Conservation (phyloP, 805 yeast genomes). For the Saturnispora dispora region DNA sequence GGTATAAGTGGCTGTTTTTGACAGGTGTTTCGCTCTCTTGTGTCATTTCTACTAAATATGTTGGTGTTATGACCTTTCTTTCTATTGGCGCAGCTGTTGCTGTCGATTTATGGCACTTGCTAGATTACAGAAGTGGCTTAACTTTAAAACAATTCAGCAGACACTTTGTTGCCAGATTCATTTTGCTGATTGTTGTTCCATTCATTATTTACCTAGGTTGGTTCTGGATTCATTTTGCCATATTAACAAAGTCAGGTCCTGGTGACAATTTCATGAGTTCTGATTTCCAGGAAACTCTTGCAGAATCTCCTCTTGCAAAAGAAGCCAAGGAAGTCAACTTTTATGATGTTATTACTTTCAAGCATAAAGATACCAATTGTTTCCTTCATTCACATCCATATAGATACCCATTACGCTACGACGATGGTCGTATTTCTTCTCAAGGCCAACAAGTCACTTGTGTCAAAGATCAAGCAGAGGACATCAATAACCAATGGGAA, state of each 20-base stretch:
- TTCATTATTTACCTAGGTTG: slow-evolving; percentile 73
- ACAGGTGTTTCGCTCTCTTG: slow-evolving; percentile 86
- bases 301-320: slow-evolving; percentile 69
- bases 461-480: slow-evolving; percentile 44
- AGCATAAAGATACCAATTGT: slow-evolving; percentile 72
- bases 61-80: slow-evolving; percentile 85
- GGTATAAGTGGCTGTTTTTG: slow-evolving; percentile 83
- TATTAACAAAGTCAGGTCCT: slow-evolving; percentile 82
- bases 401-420: slow-evolving; percentile 82
- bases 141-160: slow-evolving; percentile 44
- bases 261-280: slow-evolving; percentile 95
- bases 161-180: slow-evolving; percentile 70
- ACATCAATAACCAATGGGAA: slow-evolving; percentile 76
- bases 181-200: slow-evolving; percentile 69
- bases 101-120: slow-evolving; percentile 79
- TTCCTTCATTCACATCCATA: slow-evolving; percentile 74
- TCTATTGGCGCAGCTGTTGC: slow-evolving; percentile 82
- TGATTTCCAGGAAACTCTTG: slow-evolving; percentile 86
- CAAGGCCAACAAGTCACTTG: slow-evolving; percentile 93
- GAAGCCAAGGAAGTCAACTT: slow-evolving; percentile 66
- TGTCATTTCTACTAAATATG: slow-evolving; percentile 92
- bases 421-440: slow-evolving; percentile 91
- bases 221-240: slow-evolving; percentile 85
- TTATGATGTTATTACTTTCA: slow-evolving; percentile 66
- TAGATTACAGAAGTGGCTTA: slow-evolving; percentile 64